phyloP scores from a whole-genome alignment of 1,139 yeast species.

The Hansenula anomala region DNA sequence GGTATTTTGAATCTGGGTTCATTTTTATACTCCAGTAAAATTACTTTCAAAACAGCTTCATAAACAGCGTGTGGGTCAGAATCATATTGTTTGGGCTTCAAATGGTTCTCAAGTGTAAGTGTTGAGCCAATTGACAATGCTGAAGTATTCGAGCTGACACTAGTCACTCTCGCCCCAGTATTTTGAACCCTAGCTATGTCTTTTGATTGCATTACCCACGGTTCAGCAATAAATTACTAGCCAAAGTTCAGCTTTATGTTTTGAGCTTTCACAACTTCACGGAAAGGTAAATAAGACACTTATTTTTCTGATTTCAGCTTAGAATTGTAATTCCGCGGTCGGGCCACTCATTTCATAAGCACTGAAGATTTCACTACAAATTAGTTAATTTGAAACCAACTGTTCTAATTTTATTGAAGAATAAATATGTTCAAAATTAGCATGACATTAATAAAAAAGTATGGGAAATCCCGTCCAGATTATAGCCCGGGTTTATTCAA shows the following conservation, averaged over 20 bases:
- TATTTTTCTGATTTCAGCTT: too few relatives aligned
- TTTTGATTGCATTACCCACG: not conserved
- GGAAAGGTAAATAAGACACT: too few relatives aligned
- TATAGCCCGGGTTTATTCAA: too few relatives aligned
- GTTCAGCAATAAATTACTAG: too few relatives aligned
- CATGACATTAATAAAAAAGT: too few relatives aligned
- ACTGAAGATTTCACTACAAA: too few relatives aligned
- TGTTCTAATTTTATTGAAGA: too few relatives aligned
- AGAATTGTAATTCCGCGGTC: too few relatives aligned
- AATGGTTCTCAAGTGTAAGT: slow-evolving; percentile 5
- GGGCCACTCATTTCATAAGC: too few relatives aligned
- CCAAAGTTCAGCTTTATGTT: not conserved
- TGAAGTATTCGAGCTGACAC: slow-evolving; percentile 4
- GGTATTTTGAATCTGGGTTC: slow-evolving; percentile 45
- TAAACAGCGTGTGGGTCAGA: slow-evolving; percentile 20
- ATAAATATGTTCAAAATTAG: too few relatives aligned
- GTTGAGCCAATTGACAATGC: slow-evolving; percentile 4
- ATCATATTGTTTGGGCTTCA: slow-evolving; percentile 3
- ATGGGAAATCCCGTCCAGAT: too few relatives aligned
- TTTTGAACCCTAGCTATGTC: slow-evolving; percentile 3
- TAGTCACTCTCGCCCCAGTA: slow-evolving; percentile 5
- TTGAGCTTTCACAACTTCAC: not conserved
- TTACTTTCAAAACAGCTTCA: slow-evolving; percentile 38
- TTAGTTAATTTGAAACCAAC: too few relatives aligned
- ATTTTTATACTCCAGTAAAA: slow-evolving; percentile 46